Conservation (phyloP, 495 filamentous ascomycete genomes). For the Penicillium dipodomyicola region DNA sequence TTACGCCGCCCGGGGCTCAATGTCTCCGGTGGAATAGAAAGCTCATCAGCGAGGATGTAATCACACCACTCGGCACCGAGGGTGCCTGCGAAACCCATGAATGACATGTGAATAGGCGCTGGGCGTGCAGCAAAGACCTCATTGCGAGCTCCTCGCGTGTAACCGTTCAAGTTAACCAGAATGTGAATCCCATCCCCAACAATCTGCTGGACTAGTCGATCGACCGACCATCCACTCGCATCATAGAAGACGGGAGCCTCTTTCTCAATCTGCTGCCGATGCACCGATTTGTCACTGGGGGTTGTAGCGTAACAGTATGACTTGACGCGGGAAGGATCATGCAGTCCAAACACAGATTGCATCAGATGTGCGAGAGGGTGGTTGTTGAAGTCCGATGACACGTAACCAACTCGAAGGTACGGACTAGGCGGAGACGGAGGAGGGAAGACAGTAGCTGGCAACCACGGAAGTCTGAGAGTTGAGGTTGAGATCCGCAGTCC, state of each 20-base stretch:
- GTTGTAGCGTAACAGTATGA: conserved; percentile 99
- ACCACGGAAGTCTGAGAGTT: conserved; percentile 81
- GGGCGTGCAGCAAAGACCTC: conserved; percentile 95
- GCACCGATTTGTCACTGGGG: conserved; percentile 82
- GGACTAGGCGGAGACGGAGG: conserved; percentile 82
- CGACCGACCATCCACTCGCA: conserved; percentile 81
- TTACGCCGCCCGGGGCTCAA: conserved; percentile 76
- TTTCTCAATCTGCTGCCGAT: conserved; percentile 90
- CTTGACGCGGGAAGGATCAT: conserved; percentile 67
- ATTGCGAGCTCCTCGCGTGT: conserved; percentile 94
- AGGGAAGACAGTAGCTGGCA: conserved; percentile 74
- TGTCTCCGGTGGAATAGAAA: conserved; percentile 79
- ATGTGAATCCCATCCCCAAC: conserved; percentile 94
- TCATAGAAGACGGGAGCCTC: conserved; percentile 93
- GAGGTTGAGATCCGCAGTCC: conserved; percentile 89
- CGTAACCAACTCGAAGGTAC: conserved; percentile 85
- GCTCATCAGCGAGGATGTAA: conserved; percentile 88
- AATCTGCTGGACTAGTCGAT: conserved; percentile 84
- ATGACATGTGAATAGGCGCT: conserved; percentile 97
- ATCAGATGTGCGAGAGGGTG: conserved; percentile 95
- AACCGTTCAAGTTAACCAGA: conserved; percentile 94
- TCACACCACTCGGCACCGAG: conserved; percentile 98
- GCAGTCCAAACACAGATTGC: conserved; percentile 97
- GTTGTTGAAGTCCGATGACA: conserved; percentile 99
- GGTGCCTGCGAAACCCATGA: conserved; percentile 98